phyloP scores from a whole-genome alignment of 768 basidiomycete genomes.

The Cyathus striatus region DNA sequence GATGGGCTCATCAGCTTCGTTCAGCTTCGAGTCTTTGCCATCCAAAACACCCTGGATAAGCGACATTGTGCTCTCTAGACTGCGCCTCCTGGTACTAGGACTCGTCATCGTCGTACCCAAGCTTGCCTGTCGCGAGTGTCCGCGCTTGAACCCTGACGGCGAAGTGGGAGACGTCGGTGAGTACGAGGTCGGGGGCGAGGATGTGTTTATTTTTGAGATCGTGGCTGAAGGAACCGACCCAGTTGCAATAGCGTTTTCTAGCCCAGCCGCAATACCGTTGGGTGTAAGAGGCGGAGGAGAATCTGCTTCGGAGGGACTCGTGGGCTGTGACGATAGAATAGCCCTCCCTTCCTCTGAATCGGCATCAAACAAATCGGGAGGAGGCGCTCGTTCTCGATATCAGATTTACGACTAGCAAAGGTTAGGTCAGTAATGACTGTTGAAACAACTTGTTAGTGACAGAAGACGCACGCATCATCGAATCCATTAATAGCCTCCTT shows the following conservation, averaged over 20 bases:
- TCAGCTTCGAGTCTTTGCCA: slow-evolving; percentile 39
- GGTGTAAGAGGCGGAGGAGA: slow-evolving; percentile 38
- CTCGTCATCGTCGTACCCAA: slow-evolving; percentile 94
- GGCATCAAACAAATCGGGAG: slow-evolving; percentile 93
- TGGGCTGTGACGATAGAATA: slow-evolving; percentile 51
- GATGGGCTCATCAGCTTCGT: slow-evolving; percentile 29
- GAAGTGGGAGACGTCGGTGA: slow-evolving; percentile 32
- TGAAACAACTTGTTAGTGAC: background rate
- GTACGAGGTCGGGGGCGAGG: slow-evolving; percentile 18
- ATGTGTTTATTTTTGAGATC: slow-evolving; percentile 20
- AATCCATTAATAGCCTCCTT: slow-evolving; percentile 92
- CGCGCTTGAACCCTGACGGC: slow-evolving; percentile 59
- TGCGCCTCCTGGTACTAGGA: slow-evolving; percentile 87
- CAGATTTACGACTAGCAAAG: slow-evolving; percentile 78
- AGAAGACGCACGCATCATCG: slow-evolving; percentile 82
- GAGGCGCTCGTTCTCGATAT: slow-evolving; percentile 98
- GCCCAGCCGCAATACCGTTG: slow-evolving; percentile 38
- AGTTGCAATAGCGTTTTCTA: slow-evolving; percentile 31
- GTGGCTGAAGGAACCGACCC: no score
- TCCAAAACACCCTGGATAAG: slow-evolving; percentile 93
- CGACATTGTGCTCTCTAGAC: slow-evolving; percentile 92
- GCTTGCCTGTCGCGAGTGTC: slow-evolving; percentile 74
- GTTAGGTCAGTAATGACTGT: background rate
- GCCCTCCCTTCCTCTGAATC: slow-evolving; percentile 67
- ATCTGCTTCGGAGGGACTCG: slow-evolving; percentile 44